Evolutionary conservation across 352 stramenopile species (phyloP).

Genomic region (Phytophthora palmivora): DNA sequence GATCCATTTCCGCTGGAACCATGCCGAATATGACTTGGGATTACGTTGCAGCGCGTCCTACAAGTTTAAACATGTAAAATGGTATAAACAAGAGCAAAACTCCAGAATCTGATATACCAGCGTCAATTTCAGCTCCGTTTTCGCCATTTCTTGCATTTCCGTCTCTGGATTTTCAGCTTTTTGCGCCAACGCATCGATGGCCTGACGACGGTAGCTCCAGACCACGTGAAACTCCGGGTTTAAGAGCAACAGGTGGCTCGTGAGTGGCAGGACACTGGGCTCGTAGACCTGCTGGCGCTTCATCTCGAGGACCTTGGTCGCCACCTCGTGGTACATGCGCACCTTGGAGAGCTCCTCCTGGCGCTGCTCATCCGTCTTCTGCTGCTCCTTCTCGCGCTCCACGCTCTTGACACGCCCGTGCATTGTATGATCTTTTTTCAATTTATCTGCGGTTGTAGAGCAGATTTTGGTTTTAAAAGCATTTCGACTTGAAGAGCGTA

Average conservation of each 20-base stretch:
- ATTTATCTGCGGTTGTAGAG: not conserved
- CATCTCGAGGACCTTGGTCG: conserved; percentile 70
- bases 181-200: conserved; percentile 66
- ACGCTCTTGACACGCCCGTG: conserved; percentile 81
- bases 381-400: conserved; percentile 74
- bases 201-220: conserved; percentile 97
- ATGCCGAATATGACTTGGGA: conserved; percentile 97
- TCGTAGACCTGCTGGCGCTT: conserved; percentile 62
- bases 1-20: conserved; percentile 90
- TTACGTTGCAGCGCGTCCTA: conserved; percentile 94
- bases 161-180: conserved; percentile 29
- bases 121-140: conserved; percentile 92
- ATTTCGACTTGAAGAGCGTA: not conserved
- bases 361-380: conserved; percentile 68
- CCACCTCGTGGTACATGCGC: conserved; percentile 82
- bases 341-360: conserved; percentile 70
- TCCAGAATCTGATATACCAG: conserved; percentile 21
- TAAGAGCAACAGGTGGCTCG: conserved; percentile 93
- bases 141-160: conserved; percentile 58
- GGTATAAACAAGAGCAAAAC: not conserved
- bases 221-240: conserved; percentile 98
- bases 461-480: not conserved
- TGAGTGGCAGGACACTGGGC: conserved; percentile 76
- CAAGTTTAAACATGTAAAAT: conserved; percentile 7
- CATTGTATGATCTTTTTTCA: conserved; percentile 37